phyloP scores from a whole-genome alignment of 2,329 filamentous ascomycete species.

The Ascochyta clinopodiicola region DNA sequence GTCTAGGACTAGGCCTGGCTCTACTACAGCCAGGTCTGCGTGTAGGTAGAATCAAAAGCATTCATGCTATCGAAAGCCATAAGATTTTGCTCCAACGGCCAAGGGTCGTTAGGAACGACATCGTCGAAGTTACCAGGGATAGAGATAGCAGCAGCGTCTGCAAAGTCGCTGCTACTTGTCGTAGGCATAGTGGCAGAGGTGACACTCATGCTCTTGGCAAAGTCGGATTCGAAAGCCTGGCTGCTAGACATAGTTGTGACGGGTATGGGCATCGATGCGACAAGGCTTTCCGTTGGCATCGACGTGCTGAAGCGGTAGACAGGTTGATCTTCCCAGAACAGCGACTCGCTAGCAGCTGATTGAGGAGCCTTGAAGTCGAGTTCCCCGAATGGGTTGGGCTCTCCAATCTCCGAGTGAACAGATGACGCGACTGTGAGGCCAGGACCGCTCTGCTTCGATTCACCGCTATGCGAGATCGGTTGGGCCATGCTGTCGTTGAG shows the following conservation, averaged over 20 bases:
- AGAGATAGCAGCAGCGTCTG: conserved; percentile 39
- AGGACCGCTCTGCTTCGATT: conserved; percentile 49
- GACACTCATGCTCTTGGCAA: conserved; percentile 34
- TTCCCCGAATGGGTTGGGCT: conserved; percentile 42
- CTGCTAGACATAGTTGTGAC: conserved; percentile 29
- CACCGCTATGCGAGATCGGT: conserved; percentile 50
- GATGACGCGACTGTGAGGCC: conserved; percentile 51
- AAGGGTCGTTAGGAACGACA: conserved; percentile 37
- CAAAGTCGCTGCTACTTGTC: conserved; percentile 30
- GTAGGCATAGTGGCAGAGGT: conserved; percentile 33
- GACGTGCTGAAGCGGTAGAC: conserved; percentile 41
- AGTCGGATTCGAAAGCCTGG: conserved; percentile 39
- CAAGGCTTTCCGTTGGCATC: conserved; percentile 29
- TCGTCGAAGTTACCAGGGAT: conserved; percentile 43
- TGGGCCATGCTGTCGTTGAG: conserved; percentile 44
- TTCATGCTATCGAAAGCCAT: conserved; percentile 33
- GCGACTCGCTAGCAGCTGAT: conserved; percentile 40
- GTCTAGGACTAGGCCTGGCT: conserved; percentile 43
- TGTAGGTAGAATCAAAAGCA: conserved; percentile 34
- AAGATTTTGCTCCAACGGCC: conserved; percentile 40
- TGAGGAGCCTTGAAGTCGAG: conserved; percentile 42
- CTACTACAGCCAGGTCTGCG: conserved; percentile 40
- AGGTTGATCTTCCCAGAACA: conserved; percentile 49
- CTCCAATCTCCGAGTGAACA: conserved; percentile 50
- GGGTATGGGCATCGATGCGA: conserved; percentile 35